Percentiles rank a stretch among this genome's conserved stretches.
Conservation (phyloP, 2,329 filamentous ascomycete species). For the Clathrospora elynae region DNA sequence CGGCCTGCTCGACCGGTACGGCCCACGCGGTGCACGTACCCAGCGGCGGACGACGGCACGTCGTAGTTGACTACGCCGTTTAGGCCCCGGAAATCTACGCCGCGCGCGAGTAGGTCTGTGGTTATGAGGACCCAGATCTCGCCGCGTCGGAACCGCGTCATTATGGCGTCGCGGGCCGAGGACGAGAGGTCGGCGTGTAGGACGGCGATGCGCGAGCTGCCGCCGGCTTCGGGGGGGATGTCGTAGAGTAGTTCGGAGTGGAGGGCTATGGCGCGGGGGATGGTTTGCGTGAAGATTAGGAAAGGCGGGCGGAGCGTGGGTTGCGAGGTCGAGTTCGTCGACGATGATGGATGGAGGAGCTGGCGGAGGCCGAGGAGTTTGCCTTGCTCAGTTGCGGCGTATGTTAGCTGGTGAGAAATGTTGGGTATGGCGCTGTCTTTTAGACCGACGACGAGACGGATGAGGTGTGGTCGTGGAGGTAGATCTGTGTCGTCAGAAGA, state of each 20-base stretch:
- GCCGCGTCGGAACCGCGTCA: constrained; percentile 86
- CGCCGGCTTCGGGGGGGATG: constrained; percentile 85
- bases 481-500: constrained; percentile 49
- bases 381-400: constrained; percentile 89
- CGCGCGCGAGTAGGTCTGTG: constrained; percentile 88
- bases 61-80: constrained; percentile 98
- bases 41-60: constrained; percentile 85
- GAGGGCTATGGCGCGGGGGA: constrained; percentile 84
- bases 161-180: constrained; percentile 74
- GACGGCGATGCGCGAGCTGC: constrained; percentile 81
- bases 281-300: constrained; percentile 94
- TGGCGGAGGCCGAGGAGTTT: constrained; percentile 92
- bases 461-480: constrained; percentile 56
- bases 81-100: constrained; percentile 91
- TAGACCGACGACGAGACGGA: constrained; percentile 90
- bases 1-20: constrained; percentile 87
- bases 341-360: constrained; percentile 76
- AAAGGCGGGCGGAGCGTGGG: constrained; percentile 78
- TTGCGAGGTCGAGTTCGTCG: constrained; percentile 52
- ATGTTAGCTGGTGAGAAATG: constrained; percentile 84
- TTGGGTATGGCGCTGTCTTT: constrained; percentile 96
- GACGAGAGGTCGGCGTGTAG: constrained; percentile 87
- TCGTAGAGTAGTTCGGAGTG: constrained; percentile 92
- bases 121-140: constrained; percentile 98
- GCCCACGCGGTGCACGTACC: constrained; percentile 91